Conservation (phyloP, 78 protist species). For the Dictyostelium capitatum region DNA sequence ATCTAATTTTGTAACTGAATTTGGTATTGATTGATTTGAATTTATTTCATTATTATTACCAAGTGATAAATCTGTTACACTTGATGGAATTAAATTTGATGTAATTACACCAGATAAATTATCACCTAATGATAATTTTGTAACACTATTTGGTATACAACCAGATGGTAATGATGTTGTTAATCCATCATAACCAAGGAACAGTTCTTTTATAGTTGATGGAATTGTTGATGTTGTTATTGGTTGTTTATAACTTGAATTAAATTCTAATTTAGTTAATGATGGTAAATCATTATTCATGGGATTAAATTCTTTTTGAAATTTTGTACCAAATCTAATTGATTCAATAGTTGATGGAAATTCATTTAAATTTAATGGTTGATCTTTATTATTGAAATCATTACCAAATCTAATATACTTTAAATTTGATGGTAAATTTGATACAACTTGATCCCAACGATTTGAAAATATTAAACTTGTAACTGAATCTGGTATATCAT, state of each 20-base stretch:
- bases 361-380: not conserved
- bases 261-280: not conserved
- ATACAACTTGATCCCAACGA: not conserved
- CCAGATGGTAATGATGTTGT: not conserved
- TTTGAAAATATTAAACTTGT: not conserved
- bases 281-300: not conserved
- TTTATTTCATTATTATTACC: not conserved
- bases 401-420: not conserved
- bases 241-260: not conserved
- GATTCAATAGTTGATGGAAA: not conserved
- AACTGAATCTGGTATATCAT: not conserved
- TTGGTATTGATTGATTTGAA: not conserved
- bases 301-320: not conserved
- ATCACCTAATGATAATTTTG: not conserved
- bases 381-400: not conserved
- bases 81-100: not conserved
- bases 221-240: not conserved
- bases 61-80: not conserved
- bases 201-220: not conserved
- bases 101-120: not conserved
- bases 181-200: not conserved
- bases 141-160: slow-evolving; percentile 10
- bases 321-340: not conserved
- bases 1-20: not conserved
- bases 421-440: not conserved